These are phyloP conservation scores for Thelonectria discophora DNA, from an alignment of 2,329 filamentous ascomycete genomes.

Conservation along the genomic window DNA sequence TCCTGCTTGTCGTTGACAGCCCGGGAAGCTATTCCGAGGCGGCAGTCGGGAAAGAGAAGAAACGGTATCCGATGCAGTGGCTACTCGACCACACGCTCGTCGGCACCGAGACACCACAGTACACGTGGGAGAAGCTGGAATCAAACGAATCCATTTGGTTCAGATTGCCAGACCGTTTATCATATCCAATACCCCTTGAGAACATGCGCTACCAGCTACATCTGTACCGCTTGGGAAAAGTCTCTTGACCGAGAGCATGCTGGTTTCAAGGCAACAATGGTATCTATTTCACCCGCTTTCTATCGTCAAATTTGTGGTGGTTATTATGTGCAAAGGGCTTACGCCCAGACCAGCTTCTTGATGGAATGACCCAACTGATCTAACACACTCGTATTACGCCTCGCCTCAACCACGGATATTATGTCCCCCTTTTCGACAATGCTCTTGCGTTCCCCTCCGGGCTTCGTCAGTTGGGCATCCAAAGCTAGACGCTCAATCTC, in stretches of 20 bases:
- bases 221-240: conserved; percentile 66
- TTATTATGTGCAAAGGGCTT: conserved; percentile 27
- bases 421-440: conserved; percentile 73
- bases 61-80: conserved; percentile 92
- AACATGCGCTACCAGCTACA: conserved; percentile 97
- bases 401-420: conserved; percentile 85
- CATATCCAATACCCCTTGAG: conserved; percentile 86
- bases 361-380: conserved; percentile 89
- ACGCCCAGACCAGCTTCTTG: conserved; percentile 92
- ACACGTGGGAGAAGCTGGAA: conserved; percentile 77
- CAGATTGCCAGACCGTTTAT: conserved; percentile 70
- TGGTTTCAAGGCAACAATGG: conserved; percentile 20
- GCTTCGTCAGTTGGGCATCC: conserved; percentile 53
- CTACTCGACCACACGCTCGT: conserved; percentile 84
- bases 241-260: conserved; percentile 26
- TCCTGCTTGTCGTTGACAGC: conserved; percentile 89
- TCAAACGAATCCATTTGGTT: conserved; percentile 87
- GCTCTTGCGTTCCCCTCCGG: conserved; percentile 53
- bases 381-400: conserved; percentile 83
- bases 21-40: conserved; percentile 93
- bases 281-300: conserved; percentile 34
- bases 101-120: conserved; percentile 48
- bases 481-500: conserved; percentile 78
- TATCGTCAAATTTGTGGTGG: conserved; percentile 21
- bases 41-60: conserved; percentile 68